phyloP scores from a whole-genome alignment of 306 rosid species.

The Pyrus communis region DNA sequence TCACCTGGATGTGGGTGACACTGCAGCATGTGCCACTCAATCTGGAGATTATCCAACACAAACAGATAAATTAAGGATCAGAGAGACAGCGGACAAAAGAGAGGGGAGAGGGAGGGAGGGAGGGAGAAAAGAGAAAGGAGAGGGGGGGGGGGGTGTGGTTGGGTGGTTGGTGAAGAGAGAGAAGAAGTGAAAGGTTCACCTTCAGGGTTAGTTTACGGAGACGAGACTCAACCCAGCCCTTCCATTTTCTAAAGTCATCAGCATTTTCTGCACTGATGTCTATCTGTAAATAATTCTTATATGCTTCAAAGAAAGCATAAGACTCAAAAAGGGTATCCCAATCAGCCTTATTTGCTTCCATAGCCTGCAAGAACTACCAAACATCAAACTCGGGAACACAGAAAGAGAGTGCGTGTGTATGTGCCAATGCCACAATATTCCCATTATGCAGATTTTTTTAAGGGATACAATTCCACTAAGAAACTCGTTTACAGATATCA shows the following conservation, averaged over 20 bases:
- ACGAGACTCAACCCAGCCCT: slow-evolving; percentile 99
- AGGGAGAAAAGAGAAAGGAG: accelerated
- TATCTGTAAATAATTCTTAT: slow-evolving; percentile 79
- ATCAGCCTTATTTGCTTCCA: slow-evolving; percentile 71
- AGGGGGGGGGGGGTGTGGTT: neutral
- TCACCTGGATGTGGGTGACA: slow-evolving; percentile 97
- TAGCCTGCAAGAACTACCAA: slow-evolving; percentile 53
- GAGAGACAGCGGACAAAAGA: neutral
- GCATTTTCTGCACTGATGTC: slow-evolving; percentile 70
- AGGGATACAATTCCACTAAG: neutral
- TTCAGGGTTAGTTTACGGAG: slow-evolving; percentile 86
- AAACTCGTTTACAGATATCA: neutral
- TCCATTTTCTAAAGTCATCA: slow-evolving; percentile 86
- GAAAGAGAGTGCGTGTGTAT: neutral
- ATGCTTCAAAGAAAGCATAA: slow-evolving; percentile 75
- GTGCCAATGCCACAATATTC: neutral
- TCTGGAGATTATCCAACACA: slow-evolving; percentile 37
- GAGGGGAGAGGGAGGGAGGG: neutral
- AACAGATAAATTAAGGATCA: slow-evolving; percentile 8
- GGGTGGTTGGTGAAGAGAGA: no score
- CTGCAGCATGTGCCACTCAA: slow-evolving; percentile 81
- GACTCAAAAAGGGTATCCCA: slow-evolving; percentile 94
- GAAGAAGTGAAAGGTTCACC: slow-evolving; percentile 32
- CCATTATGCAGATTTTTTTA: neutral
- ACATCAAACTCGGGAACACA: slow-evolving; percentile 3